Conservation (phyloP, 805 yeast genomes). For the Saccharomyces paradoxus region DNA sequence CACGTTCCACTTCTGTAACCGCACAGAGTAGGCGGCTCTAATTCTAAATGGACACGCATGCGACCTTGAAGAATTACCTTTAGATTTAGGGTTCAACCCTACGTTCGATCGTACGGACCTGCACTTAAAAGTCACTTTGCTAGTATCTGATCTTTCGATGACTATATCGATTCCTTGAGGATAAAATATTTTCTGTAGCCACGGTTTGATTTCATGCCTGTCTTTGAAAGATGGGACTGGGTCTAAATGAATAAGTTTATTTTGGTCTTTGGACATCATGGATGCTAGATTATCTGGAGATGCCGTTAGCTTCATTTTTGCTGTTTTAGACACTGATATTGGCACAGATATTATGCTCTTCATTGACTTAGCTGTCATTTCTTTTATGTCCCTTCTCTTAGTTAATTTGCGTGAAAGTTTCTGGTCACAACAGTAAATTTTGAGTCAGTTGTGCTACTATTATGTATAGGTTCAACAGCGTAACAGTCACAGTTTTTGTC, state of each 20-base stretch:
- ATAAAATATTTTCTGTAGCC: slow-evolving; percentile 43
- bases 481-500: not conserved
- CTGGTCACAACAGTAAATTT: not conserved
- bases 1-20: slow-evolving; percentile 47
- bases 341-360: not conserved
- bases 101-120: slow-evolving; percentile 28
- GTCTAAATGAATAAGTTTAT: slow-evolving; percentile 30
- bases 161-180: slow-evolving; percentile 45
- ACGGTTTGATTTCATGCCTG: slow-evolving; percentile 49
- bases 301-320: slow-evolving; percentile 1
- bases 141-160: slow-evolving; percentile 51
- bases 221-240: slow-evolving; percentile 32
- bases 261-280: slow-evolving; percentile 20
- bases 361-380: not conserved
- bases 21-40: slow-evolving; percentile 49
- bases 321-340: not conserved
- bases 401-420: not conserved
- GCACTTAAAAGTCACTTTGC: slow-evolving; percentile 54
- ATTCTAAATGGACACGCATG: slow-evolving; percentile 54
- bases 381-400: not conserved
- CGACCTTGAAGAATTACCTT: slow-evolving; percentile 12
- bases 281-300: slow-evolving; percentile 7
- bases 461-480: not conserved
- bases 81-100: slow-evolving; percentile 3
- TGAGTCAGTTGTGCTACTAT: not conserved